These are phyloP conservation scores for Monosporascus sp. DNA, from an alignment of 2,329 filamentous ascomycete species.

Conservation along the genomic window DNA sequence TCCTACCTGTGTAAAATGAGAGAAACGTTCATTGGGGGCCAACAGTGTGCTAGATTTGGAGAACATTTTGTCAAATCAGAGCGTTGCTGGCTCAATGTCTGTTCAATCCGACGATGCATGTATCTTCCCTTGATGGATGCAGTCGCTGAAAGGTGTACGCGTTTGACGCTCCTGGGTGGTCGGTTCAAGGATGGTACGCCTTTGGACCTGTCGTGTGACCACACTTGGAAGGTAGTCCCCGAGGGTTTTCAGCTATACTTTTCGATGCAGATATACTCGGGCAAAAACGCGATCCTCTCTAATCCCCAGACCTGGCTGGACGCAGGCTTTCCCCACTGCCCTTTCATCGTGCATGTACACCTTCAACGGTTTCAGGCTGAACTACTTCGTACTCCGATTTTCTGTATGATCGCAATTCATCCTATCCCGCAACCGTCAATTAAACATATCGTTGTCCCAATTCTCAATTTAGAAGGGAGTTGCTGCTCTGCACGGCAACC, in stretches of 20 bases:
- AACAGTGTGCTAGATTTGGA: too few species aligned
- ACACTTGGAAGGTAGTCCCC: neutral
- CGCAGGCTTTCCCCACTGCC: neutral
- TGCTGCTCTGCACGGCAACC: neutral
- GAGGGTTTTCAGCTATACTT: neutral
- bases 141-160: too few species aligned
- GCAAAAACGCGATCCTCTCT: neutral
- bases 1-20: neutral
- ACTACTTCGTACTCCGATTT: neutral
- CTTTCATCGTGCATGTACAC: neutral
- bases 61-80: too few species aligned
- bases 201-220: neutral
- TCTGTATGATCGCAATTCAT: neutral
- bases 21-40: neutral
- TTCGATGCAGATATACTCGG: neutral
- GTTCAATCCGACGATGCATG: too few species aligned
- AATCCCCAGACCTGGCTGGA: neutral
- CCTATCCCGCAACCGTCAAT: neutral
- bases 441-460: neutral
- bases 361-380: neutral
- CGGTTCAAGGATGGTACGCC: neutral
- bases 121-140: too few species aligned
- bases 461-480: neutral
- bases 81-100: too few species aligned
- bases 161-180: neutral